Evolutionary conservation across 2,329 filamentous ascomycete species (phyloP), one percentile per base, ranked within the genome.

Genomic region (Colletotrichum sp.): DNA sequence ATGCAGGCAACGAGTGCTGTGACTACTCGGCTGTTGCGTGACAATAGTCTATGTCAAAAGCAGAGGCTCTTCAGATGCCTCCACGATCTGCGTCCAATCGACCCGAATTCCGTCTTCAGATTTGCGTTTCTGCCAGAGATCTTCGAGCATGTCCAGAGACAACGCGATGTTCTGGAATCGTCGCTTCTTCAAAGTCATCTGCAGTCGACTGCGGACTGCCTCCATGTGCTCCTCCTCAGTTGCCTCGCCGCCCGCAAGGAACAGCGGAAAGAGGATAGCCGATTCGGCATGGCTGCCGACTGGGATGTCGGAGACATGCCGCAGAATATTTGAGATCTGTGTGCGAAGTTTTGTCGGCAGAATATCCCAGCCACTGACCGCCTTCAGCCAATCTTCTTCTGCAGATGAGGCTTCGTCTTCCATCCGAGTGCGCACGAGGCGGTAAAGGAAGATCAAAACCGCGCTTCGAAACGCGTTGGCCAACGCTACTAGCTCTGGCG

Each of bases 221-320:
- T 76, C 70, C 44, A 74, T 74, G 24, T 76, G 59, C 5, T 30
- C 64, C 2, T 74, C 49, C 49, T 74, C 64, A 4, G 74, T 69
- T 15, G 75, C 75, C 49, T 78, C 76, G 3, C 74, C 75, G 5
- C 76, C 76, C 3, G 74, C 74, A 6, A 78, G 67, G 49, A 78
- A 78, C 12, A 78, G 32, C 15, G 76, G 76, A 49, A 78, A 78
- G 2, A 78, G 55, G 1, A 78, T 72, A 2, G 76, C 74, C 8
- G 74, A 76, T 57, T 76, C 74, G 8, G 74, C 60, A n/a, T 69
- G 66, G 10, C 55, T 62, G n/a, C 76, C 76, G 4, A 74, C 62
- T 10, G 76, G 36, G 7, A 76, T 74, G 7, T 69, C 70, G 0
- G 65, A 44, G 12, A 76, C 74, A 2, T 76, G 71, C 44, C 59